A percentile compares a stretch with the other conserved stretches of the same genome.
Conservation (phyloP, 2,329 filamentous ascomycete genomes). For the Botryotinia narcissicola region DNA sequence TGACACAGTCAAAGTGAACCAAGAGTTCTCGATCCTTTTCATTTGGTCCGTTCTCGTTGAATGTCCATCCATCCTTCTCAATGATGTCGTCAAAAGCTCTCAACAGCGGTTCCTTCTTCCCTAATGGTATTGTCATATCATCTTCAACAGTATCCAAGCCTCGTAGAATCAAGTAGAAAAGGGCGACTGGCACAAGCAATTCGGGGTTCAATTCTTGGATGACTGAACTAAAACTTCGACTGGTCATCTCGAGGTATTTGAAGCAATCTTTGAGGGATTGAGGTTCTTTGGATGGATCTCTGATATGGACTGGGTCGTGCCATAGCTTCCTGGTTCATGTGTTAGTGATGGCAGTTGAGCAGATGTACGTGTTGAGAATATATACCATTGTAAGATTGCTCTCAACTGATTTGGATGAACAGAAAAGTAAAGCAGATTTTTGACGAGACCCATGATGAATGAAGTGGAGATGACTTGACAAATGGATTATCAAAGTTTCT, state of each 20-base stretch:
- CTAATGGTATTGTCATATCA: slow-evolving; percentile 86
- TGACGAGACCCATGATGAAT: slow-evolving; percentile 52
- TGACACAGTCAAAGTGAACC: slow-evolving; percentile 85
- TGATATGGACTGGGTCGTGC: slow-evolving; percentile 90
- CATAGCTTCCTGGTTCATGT: slow-evolving; percentile 73
- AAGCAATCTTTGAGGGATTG: slow-evolving; percentile 78
- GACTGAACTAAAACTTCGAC: slow-evolving; percentile 87
- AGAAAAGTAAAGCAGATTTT: slow-evolving; percentile 64
- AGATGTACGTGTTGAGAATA: not conserved
- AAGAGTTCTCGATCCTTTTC: slow-evolving; percentile 94
- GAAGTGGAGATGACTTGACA: not conserved
- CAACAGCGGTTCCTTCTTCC: slow-evolving; percentile 81
- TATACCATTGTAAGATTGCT: slow-evolving; percentile 83
- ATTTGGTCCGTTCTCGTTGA: slow-evolving; percentile 76
- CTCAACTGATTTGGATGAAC: slow-evolving; percentile 76
- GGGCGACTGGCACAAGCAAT: slow-evolving; percentile 79
- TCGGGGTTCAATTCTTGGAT: slow-evolving; percentile 96
- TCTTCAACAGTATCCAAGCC: slow-evolving; percentile 98
- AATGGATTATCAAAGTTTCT: not conserved
- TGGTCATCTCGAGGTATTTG: slow-evolving; percentile 79
- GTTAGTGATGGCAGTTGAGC: slow-evolving; percentile 22
- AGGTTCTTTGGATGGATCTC: slow-evolving; percentile 73
- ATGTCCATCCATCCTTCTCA: slow-evolving; percentile 86
- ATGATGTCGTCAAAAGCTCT: slow-evolving; percentile 78
- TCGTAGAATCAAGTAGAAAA: slow-evolving; percentile 92